Evolutionary conservation across 2,329 filamentous ascomycete species (phyloP).

Genomic region (Epichloe baconii): DNA sequence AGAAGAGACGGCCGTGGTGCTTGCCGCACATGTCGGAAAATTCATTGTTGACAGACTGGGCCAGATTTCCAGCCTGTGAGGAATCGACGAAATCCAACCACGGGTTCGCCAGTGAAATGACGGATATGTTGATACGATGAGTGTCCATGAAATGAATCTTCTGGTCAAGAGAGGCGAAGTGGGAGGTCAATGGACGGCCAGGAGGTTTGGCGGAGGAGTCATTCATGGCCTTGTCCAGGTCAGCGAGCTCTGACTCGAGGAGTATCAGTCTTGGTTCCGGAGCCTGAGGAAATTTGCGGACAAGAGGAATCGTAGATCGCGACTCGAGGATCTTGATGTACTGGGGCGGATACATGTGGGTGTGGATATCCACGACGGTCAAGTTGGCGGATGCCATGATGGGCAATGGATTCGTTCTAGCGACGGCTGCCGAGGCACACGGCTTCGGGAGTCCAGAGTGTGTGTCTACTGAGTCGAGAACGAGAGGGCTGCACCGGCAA

Average conservation of each 20-base stretch:
- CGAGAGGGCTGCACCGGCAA: not conserved
- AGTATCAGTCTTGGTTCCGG: slow-evolving; percentile 53
- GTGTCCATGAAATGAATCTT: slow-evolving; percentile 83
- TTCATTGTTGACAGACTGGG: slow-evolving; percentile 60
- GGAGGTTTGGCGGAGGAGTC: slow-evolving; percentile 45
- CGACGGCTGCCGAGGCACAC: not conserved
- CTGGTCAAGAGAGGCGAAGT: slow-evolving; percentile 67
- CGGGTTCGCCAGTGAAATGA: slow-evolving; percentile 82
- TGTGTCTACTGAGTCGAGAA: not conserved
- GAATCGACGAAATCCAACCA: slow-evolving; percentile 76
- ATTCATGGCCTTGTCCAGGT: slow-evolving; percentile 36
- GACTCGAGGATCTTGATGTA: slow-evolving; percentile 49
- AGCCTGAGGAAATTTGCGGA: slow-evolving; percentile 48
- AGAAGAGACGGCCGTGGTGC: slow-evolving; percentile 58
- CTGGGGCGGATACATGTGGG: slow-evolving; percentile 54
- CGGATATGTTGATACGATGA: slow-evolving; percentile 69
- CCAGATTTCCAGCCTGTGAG: slow-evolving; percentile 48
- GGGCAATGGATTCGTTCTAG: not conserved
- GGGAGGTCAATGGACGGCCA: slow-evolving; percentile 69
- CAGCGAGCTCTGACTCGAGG: slow-evolving; percentile 36
- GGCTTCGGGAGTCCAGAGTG: not conserved
- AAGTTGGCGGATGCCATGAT: slow-evolving; percentile 21
- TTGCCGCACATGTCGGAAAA: slow-evolving; percentile 58
- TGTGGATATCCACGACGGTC: slow-evolving; percentile 52
- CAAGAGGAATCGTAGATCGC: slow-evolving; percentile 52